Base-by-base conservation (phyloP, 805 yeast genomes). In the Yamadazyma phyllophila region DNA sequence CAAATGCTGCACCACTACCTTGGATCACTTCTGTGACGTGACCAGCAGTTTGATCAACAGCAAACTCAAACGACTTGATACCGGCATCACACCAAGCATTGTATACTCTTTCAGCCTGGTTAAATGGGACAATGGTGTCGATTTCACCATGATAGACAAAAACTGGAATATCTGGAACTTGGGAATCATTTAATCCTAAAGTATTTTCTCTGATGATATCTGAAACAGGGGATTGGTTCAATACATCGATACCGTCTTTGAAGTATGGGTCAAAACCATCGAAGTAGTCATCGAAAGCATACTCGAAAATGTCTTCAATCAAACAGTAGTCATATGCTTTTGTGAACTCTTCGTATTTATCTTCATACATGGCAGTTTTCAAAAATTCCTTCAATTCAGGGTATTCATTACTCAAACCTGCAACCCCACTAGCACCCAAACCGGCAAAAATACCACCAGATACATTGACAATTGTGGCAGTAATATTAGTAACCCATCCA, bases 401-500 rank as follows among this genome's bases (percentile, higher is more conserved):
- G 44, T 67, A 66, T 38, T 61, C 71, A 29, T 60, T 51, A 13
- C 52, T 45, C 33, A 69, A 53, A 4, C 74, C 73, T 27, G 52
- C 51, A 11, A 69, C 45, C 3, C 63, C 70, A 35, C 44, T 44
- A 3, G 66, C 61, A 30, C 57, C 55, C 26, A 69, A 55, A 6
- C 70, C 73, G 4, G 71, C 57, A 30, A 57, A 60, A 6, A 54
- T 4, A 6, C 56, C 52, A 4, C 67, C 67, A 29, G 60, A 65
- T 20, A 56, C 51, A 10, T 54, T 49, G 8, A 44, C 48, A 2
- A 60, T 58, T 1, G 65, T 56, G 13, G 56, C 58, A 7, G 67
- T 63, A n/a, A 68, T 52, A 41, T 68, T 66, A 17, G 66, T 59
- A 10, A 62, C 66, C 54, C 65, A 58, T 3, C 73, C 73, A 9